Percentiles rank a stretch among this genome's conserved stretches.
Evolutionary conservation across 495 filamentous ascomycete genomes (phyloP).

Genomic region (Schizothecium vesticola): DNA sequence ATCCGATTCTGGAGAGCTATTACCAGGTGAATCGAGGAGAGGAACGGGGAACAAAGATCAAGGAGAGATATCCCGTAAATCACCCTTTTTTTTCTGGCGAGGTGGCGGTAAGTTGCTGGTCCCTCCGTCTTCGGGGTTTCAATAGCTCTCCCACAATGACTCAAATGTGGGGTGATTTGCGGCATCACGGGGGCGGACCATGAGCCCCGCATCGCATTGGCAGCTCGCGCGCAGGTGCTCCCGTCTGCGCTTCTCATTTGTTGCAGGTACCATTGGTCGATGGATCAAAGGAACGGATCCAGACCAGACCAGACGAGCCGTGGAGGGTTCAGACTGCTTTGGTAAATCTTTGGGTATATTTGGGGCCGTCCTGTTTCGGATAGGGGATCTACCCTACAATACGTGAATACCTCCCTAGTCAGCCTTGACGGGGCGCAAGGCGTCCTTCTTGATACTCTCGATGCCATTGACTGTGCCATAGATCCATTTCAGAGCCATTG

Average conservation of each 20-base stretch:
- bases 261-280: neutral
- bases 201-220: neutral
- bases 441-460: conserved; percentile 33
- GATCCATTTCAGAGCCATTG: conserved; percentile 57
- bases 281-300: neutral
- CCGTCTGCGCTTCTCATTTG: neutral
- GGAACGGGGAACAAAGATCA: neutral
- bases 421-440: conserved; percentile 21
- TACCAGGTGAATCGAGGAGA: neutral
- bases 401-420: conserved; percentile 7
- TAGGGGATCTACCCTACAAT: too few relatives aligned
- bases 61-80: neutral
- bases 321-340: neutral
- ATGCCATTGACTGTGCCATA: conserved; percentile 67
- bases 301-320: neutral
- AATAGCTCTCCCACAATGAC: conserved; percentile 12
- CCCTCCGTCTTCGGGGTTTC: neutral
- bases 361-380: neutral
- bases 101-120: neutral
- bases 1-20: neutral
- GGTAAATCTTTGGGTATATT: neutral
- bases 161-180: conserved; percentile 19
- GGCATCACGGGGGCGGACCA: neutral
- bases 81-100: neutral
- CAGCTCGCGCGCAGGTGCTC: neutral